Evolutionary conservation across 2,329 filamentous ascomycete species (phyloP).

Genomic region (Trichoderma koningii): DNA sequence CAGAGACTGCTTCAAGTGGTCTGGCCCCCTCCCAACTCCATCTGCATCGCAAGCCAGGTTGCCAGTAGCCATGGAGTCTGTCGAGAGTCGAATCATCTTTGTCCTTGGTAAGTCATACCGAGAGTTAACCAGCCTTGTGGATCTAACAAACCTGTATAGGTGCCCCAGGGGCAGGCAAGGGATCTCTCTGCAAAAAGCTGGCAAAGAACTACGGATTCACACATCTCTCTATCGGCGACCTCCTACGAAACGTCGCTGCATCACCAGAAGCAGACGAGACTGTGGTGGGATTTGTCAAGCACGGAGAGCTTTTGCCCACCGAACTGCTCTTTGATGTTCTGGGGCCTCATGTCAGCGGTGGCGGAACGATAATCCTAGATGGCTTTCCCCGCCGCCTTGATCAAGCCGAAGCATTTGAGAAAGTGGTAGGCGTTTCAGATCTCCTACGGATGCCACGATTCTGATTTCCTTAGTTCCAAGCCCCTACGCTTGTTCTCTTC

Average conservation of each 20-base stretch:
- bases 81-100: neutral
- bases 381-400: neutral
- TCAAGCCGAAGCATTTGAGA: neutral
- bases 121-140: neutral
- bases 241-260: neutral
- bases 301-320: neutral
- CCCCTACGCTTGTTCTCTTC: neutral
- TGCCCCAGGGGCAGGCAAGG: slow-evolving; percentile 2
- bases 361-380: neutral
- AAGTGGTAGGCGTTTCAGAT: neutral
- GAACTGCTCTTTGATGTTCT: neutral
- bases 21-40: too few relatives aligned
- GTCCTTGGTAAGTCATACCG: neutral
- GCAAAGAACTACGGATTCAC: neutral
- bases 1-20: neutral
- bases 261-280: neutral
- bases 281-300: neutral
- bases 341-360: neutral
- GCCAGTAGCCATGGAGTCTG: neutral
- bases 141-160: neutral
- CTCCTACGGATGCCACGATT: neutral
- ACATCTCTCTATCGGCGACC: slow-evolving; percentile 2
- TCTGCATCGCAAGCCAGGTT: neutral
- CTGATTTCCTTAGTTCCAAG: neutral
- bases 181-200: neutral